These are phyloP conservation scores for Aegle marmelos DNA, from an alignment of 345 rosid genomes.

Conservation along the genomic window DNA sequence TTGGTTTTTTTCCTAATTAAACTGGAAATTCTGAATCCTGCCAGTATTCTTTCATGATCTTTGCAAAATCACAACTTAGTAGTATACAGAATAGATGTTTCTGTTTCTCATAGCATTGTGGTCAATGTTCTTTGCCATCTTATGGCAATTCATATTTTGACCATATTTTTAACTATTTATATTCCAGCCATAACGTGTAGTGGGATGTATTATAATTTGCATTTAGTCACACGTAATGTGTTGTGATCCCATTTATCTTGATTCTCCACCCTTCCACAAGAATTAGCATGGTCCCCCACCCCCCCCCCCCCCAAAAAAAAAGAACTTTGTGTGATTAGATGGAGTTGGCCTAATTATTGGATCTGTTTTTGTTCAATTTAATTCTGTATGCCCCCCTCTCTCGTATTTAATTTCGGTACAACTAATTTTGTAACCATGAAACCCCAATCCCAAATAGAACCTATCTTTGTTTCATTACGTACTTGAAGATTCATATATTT, in stretches of 20 bases:
- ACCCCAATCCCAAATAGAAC: too few relatives aligned
- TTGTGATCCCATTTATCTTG: not conserved
- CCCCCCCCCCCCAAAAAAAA: too few relatives aligned
- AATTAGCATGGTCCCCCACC: not conserved
- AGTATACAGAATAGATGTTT: not conserved
- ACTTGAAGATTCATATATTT: not conserved
- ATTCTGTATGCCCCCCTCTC: not conserved
- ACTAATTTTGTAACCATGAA: too few relatives aligned
- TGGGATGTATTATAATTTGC: not conserved
- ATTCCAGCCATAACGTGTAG: not conserved
- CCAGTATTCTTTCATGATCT: not conserved
- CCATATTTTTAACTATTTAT: not conserved
- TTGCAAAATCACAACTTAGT: not conserved
- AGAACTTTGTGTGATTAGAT: not conserved
- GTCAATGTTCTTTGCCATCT: not conserved
- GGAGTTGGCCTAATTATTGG: not conserved
- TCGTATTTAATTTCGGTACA: not conserved
- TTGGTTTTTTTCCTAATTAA: not conserved
- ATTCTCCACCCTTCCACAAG: not conserved
- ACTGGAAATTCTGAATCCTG: not conserved
- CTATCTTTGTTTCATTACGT: not conserved
- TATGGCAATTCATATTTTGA: not conserved
- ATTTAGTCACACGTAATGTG: not conserved
- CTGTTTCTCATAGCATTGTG: not conserved
- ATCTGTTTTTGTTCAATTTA: not conserved